Evolutionary conservation across 257 asterid species (phyloP).

Genomic region (Ocimum tenuiflorum): DNA sequence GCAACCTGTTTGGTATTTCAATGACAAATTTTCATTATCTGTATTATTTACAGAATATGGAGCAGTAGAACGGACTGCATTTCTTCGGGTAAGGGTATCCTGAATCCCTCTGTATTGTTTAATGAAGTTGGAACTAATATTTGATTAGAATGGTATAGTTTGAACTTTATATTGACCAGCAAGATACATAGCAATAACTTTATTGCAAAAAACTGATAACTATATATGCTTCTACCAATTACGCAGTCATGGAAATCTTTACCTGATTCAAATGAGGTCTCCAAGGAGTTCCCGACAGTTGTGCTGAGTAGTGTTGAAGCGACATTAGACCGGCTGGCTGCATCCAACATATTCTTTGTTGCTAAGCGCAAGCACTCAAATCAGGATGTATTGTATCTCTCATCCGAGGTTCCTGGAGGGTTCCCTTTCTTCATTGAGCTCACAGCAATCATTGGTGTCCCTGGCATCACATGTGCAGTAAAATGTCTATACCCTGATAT

Average conservation of each 20-base stretch:
- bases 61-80: constrained; percentile 77
- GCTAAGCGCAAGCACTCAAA: constrained; percentile 90
- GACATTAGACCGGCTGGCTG: constrained; percentile 61
- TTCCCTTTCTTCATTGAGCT: constrained; percentile 83
- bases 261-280: constrained; percentile 87
- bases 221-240: neutral
- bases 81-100: constrained; percentile 62
- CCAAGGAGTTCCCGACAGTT: constrained; percentile 66
- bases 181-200: too few species aligned
- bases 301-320: constrained; percentile 63
- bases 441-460: constrained; percentile 60
- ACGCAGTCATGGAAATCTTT: constrained; percentile 92
- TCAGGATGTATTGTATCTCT: constrained; percentile 86
- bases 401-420: constrained; percentile 79
- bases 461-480: constrained; percentile 88
- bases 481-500: constrained; percentile 81
- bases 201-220: constrained; percentile 7
- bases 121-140: neutral
- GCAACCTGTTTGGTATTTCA: constrained; percentile 97
- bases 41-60: constrained; percentile 78
- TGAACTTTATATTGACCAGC: neutral
- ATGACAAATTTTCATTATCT: constrained; percentile 52
- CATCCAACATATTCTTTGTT: constrained; percentile 78
- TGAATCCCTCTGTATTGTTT: neutral
- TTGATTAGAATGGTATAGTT: neutral